Evolutionary conservation across 371 early-diverging fungal species (phyloP).

Genomic region (Saksenaea vasiformis): DNA sequence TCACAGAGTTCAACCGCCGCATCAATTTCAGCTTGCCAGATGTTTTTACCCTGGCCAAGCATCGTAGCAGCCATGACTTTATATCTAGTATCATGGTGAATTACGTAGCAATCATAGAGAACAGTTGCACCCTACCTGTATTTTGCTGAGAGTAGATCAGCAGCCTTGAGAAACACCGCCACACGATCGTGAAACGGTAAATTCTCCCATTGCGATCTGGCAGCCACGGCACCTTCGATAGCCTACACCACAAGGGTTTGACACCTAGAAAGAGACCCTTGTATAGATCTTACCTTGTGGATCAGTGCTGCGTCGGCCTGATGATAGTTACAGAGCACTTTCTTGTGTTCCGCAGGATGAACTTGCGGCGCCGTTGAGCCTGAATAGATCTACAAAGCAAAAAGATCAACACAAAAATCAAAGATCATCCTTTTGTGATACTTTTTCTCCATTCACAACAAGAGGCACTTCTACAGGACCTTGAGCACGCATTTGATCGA

Average conservation of each 20-base stretch:
- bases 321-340: constrained; percentile 81
- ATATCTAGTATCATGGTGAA: constrained; percentile 48
- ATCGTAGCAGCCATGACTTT: constrained; percentile 94
- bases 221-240: constrained; percentile 86
- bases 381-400: constrained; percentile 46
- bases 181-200: constrained; percentile 92
- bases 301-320: constrained; percentile 75
- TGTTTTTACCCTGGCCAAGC: constrained; percentile 97
- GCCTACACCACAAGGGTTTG: constrained; percentile 18
- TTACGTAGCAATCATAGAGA: not conserved
- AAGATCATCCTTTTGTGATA: constrained; percentile 14
- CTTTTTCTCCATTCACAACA: constrained; percentile 87
- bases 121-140: constrained; percentile 60
- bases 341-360: constrained; percentile 85
- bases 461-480: constrained; percentile 81
- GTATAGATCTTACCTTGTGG: constrained; percentile 37
- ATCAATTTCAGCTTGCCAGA: constrained; percentile 98
- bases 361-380: constrained; percentile 73
- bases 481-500: constrained; percentile 72
- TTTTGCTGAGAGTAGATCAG: constrained; percentile 86
- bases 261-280: not conserved
- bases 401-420: not conserved
- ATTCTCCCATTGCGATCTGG: constrained; percentile 85
- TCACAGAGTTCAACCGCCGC: constrained; percentile 91
- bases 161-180: constrained; percentile 95